Evolutionary conservation across 441 rosid species (phyloP), one percentile per base, ranked within the genome.

Genomic region (Corymbia calophylla): DNA sequence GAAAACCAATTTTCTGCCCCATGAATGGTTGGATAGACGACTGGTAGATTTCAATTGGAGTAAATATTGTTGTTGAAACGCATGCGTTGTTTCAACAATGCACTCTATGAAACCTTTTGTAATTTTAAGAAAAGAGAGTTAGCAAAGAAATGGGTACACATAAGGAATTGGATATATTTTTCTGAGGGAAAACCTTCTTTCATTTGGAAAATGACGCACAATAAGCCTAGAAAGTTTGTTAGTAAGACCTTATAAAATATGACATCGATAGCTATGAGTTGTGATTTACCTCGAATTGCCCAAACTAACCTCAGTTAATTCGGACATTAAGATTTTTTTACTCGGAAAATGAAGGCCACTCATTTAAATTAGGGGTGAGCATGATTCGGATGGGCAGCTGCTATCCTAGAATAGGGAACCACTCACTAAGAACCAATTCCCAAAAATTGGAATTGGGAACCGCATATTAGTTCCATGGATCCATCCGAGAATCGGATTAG

Each of bases 271-370:
- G 1, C 19, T 5, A 27, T 5, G 27, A 19, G n/a, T 70, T 18
- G 9, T 35, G 6, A 58, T 35, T 70, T 70, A 21, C 6, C 12
- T 2, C 8, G 19, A 70, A 70, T 70, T 9, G 15, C 1, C 4
- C 0, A 1, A 9, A 19, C 5, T 32, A 68, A 1, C 12, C 44
- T 32, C 3, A 17, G 44, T 68, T 8, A 47, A 35, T 70, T 18
- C 8, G 44, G 48, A 35, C 0, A 4, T 0, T 7, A 70, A 70
- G 27, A 35, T 5, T 0, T 70, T 70, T 5, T 13, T 0, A 0
- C 11, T 32, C 1, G 18, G 2, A 68, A 32, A 18, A 1, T 32
- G 25, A 3, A 58, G 64, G 6, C 25, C 47, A 5, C 44, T 35
- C 25, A 3, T 8, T 68, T 39, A 39, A 39, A 39, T 39, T 39